These are phyloP conservation scores for Beauveria scarabaeidicola DNA, from an alignment of 2,329 filamentous ascomycete genomes.

Conservation along the genomic window DNA sequence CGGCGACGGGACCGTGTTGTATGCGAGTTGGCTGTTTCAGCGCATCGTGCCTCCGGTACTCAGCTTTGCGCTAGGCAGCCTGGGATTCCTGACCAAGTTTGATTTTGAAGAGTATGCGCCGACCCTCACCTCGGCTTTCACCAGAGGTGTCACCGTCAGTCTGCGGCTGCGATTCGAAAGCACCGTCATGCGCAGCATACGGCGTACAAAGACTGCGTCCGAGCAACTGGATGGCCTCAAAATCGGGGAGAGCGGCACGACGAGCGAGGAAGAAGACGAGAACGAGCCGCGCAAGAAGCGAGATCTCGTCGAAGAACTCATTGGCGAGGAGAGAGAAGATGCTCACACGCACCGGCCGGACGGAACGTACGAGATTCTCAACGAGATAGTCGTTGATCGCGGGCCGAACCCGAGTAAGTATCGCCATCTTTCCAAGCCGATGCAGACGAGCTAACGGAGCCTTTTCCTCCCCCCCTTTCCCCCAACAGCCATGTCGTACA, in stretches of 20 bases:
- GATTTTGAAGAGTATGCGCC: constrained; percentile 69
- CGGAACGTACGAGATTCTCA: constrained; percentile 80
- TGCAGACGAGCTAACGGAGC: neutral
- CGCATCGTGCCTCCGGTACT: constrained; percentile 87
- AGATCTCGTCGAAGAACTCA: constrained; percentile 81
- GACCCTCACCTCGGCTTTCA: constrained; percentile 64
- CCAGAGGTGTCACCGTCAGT: constrained; percentile 79
- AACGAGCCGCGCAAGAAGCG: constrained; percentile 34
- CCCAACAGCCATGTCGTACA: constrained; percentile 70
- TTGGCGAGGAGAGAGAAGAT: constrained; percentile 78
- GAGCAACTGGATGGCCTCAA: constrained; percentile 11
- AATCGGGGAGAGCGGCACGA: neutral
- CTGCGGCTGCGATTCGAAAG: constrained; percentile 84
- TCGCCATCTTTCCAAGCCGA: neutral
- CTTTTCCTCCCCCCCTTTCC: too few relatives aligned
- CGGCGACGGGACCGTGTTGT: constrained; percentile 94
- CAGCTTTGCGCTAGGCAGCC: constrained; percentile 81
- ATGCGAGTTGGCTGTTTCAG: constrained; percentile 95
- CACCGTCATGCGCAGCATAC: constrained; percentile 73
- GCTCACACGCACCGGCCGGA: constrained; percentile 79
- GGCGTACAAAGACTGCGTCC: constrained; percentile 32
- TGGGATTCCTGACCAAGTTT: constrained; percentile 95
- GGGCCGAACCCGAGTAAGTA: constrained; percentile 81
- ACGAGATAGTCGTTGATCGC: constrained; percentile 92
- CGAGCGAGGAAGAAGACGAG: constrained; percentile 26